A percentile compares a stretch with the other conserved stretches of the same genome.
phyloP scores from a whole-genome alignment of 75 land plant genomes.

The Selaginella tamariscina region DNA sequence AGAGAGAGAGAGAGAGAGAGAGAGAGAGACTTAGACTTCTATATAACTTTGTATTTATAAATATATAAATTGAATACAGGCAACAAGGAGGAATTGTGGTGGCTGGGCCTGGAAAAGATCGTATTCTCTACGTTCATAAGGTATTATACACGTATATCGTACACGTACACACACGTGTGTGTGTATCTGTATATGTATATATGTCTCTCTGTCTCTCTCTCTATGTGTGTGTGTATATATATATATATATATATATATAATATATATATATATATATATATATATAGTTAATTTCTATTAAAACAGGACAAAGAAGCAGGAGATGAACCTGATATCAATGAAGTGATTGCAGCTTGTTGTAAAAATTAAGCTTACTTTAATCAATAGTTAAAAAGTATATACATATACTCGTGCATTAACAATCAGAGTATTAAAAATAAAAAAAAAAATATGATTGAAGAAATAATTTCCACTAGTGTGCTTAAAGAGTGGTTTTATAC shows the following conservation, averaged over 20 bases:
- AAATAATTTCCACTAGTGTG: no score
- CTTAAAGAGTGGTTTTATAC: no score
- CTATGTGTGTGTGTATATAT: background rate
- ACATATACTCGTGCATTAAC: no score
- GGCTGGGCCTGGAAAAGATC: background rate
- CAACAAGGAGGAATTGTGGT: background rate
- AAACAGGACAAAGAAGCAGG: background rate
- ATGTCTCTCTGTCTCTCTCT: background rate
- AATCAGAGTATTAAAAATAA: no score
- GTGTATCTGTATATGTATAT: background rate
- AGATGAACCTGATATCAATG: background rate
- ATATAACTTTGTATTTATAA: no score
- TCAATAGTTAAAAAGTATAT: no score
- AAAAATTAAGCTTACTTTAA: no score
- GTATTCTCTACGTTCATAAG: background rate
- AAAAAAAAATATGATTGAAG: no score
- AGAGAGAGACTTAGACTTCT: no score
- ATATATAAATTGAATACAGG: background rate
- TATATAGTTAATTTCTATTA: background rate
- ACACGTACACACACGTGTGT: no score
- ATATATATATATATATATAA: background rate
- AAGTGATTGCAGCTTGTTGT: background rate
- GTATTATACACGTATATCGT: no score
- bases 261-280: background rate
- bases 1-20: no score